Conservation (phyloP, 805 yeast species). For the Teunomyces cretensis region DNA sequence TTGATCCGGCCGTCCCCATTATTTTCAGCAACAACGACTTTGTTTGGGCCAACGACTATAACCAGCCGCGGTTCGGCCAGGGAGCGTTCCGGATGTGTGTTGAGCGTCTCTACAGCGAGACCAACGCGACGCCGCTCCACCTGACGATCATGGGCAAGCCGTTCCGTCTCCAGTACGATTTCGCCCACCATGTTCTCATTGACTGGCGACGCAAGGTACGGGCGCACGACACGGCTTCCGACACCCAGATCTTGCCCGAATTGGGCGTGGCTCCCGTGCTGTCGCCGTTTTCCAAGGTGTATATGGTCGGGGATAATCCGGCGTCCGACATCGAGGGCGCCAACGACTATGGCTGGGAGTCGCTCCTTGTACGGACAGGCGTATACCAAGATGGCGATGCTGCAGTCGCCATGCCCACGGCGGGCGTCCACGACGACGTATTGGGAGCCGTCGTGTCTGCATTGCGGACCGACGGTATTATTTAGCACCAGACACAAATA, state of each 20-base stretch:
- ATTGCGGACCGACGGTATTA: conserved; percentile 9
- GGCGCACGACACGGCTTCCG: conserved; percentile 9
- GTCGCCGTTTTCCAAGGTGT: conserved; percentile 55
- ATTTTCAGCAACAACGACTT: conserved; percentile 82
- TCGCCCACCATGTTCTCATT: conserved; percentile 70
- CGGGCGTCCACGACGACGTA: conserved; percentile 52
- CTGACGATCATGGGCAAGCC: conserved; percentile 81
- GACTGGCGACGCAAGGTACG: conserved; percentile 48
- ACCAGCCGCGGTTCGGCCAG: conserved; percentile 81
- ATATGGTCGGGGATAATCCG: conserved; percentile 97
- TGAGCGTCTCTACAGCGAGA: conserved; percentile 56
- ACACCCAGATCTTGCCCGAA: conserved; percentile 39
- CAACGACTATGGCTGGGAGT: conserved; percentile 82
- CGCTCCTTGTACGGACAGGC: conserved; percentile 83
- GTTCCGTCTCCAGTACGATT: conserved; percentile 72
- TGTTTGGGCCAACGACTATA: conserved; percentile 83
- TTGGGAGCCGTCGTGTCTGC: conserved; percentile 41
- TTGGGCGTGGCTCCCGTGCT: conserved; percentile 39
- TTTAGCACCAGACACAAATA: conserved; percentile 2
- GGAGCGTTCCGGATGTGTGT: conserved; percentile 75
- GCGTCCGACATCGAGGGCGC: conserved; percentile 92
- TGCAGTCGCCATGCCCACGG: conserved; percentile 44
- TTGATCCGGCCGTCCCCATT: conserved; percentile 63
- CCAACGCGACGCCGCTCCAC: conserved; percentile 42
- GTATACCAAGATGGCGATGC: conserved; percentile 69